Evolutionary conservation across 768 basidiomycete genomes (phyloP).

Genomic region (Flagelloscypha sp.): DNA sequence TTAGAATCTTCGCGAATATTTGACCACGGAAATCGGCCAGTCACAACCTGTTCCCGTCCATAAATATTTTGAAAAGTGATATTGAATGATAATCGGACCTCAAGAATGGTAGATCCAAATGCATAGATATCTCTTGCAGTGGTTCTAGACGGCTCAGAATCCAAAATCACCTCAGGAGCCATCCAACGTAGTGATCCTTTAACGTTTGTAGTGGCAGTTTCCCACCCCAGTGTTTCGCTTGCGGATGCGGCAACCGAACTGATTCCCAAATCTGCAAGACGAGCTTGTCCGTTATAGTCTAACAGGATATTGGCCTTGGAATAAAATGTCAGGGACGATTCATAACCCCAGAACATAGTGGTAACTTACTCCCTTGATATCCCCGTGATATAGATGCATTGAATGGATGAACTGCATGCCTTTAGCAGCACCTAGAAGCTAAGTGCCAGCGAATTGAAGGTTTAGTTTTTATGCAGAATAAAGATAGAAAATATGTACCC

Average conservation of each 20-base stretch:
- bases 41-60: no score
- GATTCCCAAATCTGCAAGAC: conserved; percentile 22
- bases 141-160: no score
- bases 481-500: conserved; percentile 7
- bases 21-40: no score
- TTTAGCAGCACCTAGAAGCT: conserved; percentile 17
- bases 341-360: no score
- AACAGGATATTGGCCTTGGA: conserved; percentile 20
- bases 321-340: not conserved
- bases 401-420: conserved; percentile 22
- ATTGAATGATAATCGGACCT: no score
- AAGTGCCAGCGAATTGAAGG: not conserved
- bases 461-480: not conserved
- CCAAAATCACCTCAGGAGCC: conserved; percentile 20
- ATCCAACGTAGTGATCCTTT: conserved; percentile 20
- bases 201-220: conserved; percentile 9
- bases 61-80: no score
- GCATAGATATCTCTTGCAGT: conserved; percentile 21
- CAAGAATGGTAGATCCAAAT: conserved; percentile 21
- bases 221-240: no score
- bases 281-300: conserved; percentile 15
- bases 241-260: conserved; percentile 15
- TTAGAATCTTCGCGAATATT: no score
- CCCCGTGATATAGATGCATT: conserved; percentile 21
- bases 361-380: conserved; percentile 22